Evolutionary conservation across 176 grass and related monocot genomes (phyloP), one percentile per base, ranked within the genome.

Genomic region (Calamus simplicifolius): DNA sequence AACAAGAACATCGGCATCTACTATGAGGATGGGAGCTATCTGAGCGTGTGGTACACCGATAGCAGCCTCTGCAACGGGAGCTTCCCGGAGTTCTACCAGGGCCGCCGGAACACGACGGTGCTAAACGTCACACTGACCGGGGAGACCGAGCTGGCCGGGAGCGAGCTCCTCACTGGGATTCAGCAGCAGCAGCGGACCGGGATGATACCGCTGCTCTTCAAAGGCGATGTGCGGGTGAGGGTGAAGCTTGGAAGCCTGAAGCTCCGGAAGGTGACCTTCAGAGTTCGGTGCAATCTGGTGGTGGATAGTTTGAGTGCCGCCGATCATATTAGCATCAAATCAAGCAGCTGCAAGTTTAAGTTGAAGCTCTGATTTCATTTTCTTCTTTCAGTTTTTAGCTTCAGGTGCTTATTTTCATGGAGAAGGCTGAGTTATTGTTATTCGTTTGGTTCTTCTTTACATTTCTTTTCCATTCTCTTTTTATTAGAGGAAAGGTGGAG

Each of bases 11-110:
- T 98, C 29, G 93, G 93, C 19, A 52, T 92, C 53, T 98, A 89
- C 77, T 89, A 98, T 69, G 69, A 67, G n/a, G 69, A 74, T 19
- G 93, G 84, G 27, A 84, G 87, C 59, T 55, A 72, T 4, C 73
- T 92, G 2, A 62, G 53, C 25, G 76, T 79, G 58, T 79, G 54
- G 63, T 98, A 88, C 78, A 82, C 85, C 66, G 79, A 74, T 56
- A 85, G 75, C 0, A 56, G 73, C 58, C 84, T 98, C 1, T 89
- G 87, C 74, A 18, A 65, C 31, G 93, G 93, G 48, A 26, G 28
- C 15, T 98, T 82, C 82, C 93, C 93, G 3, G 23, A 27, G 66
- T 78, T 98, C 29, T 98, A 85, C 81, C 93, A 98, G 81, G 93
- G 93, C 21, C 93, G 92, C 76, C 79, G 63, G 27, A 85, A 64